phyloP scores from a whole-genome alignment of 1,139 yeast genomes.

The Yamadazyma spencermartinsiae region DNA sequence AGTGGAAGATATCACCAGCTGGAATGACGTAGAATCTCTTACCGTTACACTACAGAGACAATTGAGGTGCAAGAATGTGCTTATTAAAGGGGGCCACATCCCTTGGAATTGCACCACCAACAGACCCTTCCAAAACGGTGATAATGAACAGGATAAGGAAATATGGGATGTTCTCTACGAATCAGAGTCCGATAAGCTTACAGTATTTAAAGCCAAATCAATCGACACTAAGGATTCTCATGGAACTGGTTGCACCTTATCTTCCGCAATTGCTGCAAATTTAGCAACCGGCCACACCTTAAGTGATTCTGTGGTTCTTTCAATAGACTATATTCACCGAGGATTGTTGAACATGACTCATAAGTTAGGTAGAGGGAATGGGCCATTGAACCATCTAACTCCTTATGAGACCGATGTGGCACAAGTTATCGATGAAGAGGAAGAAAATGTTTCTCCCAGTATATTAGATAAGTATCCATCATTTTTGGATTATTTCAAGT shows the following conservation, averaged over 20 bases:
- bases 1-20: conserved; percentile 6
- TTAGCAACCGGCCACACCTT: conserved; percentile 55
- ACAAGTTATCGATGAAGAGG: conserved; percentile 1
- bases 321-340: conserved; percentile 65
- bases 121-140: conserved; percentile 19
- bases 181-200: conserved; percentile 33
- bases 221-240: conserved; percentile 62
- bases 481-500: conserved; percentile 42
- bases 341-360: conserved; percentile 47
- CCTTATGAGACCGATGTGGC: conserved; percentile 18
- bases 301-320: conserved; percentile 50
- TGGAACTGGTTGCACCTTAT: conserved; percentile 90
- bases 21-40: conserved; percentile 19
- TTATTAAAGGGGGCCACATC: conserved; percentile 83
- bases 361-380: conserved; percentile 60
- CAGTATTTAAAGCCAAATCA: conserved; percentile 51
- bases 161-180: conserved; percentile 66
- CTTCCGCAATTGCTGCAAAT: conserved; percentile 79
- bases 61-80: conserved; percentile 52
- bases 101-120: conserved; percentile 43
- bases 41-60: conserved; percentile 43
- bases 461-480: background rate
- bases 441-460: background rate
- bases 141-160: conserved; percentile 18
- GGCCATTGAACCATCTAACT: conserved; percentile 68